Evolutionary conservation across 2,329 filamentous ascomycete species (phyloP), one percentile per base, ranked within the genome.

Genomic region (Trichoderma citrinoviride): DNA sequence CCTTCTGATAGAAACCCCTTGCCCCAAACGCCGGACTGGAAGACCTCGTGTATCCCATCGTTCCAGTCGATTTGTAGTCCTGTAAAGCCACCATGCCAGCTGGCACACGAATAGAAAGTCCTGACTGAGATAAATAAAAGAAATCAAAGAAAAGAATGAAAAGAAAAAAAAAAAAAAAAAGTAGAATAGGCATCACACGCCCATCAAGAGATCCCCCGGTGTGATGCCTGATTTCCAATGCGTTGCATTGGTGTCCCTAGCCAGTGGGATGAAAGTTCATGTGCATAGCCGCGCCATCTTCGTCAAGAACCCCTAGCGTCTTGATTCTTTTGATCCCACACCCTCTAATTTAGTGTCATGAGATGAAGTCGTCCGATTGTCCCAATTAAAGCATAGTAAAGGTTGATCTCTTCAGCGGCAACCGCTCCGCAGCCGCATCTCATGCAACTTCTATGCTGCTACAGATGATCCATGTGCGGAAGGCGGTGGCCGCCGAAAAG

Each of bases 261-360:
- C 72, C 70, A 70, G 69, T 68, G 71, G 70, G 68, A 71, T 65
- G n/a, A 70, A 73, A 73, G 12, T 37, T 71, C 69, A 69, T 73
- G 71, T 71, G 72, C 71, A 73, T 65, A 68, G 68, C 68, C 68
- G 64, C 50, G 49, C 58, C 58, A 68, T 61, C 49, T 37, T 53
- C 56, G 27, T 56, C 49, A 57, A 53, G 49, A 49, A 52, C 33
- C 41, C 65, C 67, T 43, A 52, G 27, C 63, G 43, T 21, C 64
- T 64, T 68, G 56, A 47, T 37, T 62, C 67, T 64, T 68, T 67
- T 68, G 55, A 52, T 67, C 60, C 57, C 68, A 66, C 55, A 57
- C 43, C 67, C 65, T 68, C 65, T 67, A 60, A 53, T 50, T 29
- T 55, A 46, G 43, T 65, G 63, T 68, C 67, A 57, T 65, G 50